Conservation (phyloP, 2,329 filamentous ascomycete species). For the Paraphoma chrysanthemicola region DNA sequence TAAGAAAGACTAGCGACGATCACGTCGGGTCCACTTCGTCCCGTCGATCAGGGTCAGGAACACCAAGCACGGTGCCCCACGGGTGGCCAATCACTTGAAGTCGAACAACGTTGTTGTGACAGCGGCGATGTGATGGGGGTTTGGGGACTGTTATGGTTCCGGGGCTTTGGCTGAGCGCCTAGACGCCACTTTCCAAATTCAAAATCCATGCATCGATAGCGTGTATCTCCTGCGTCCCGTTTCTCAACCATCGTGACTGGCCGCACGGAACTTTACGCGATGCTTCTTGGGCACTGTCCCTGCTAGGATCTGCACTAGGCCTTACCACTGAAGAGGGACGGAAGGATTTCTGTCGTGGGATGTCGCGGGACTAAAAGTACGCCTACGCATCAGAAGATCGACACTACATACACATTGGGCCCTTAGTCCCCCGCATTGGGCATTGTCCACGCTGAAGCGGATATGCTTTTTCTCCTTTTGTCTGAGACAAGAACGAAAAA, state of each 20-base stretch:
- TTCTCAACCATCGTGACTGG: not conserved
- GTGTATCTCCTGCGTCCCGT: not conserved
- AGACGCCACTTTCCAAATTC: not conserved
- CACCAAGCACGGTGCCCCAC: not conserved
- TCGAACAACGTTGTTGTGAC: not conserved
- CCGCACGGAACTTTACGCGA: not conserved
- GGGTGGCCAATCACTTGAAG: constrained; percentile 1
- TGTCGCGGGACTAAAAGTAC: not conserved
- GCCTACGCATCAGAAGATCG: not conserved
- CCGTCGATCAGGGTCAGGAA: constrained; percentile 20
- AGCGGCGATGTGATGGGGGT: not conserved
- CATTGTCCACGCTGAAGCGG: not conserved
- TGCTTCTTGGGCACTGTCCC: not conserved
- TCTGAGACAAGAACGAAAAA: constrained; percentile 8
- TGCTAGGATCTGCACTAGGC: constrained; percentile 5
- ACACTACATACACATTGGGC: not conserved
- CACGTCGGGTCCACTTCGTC: constrained; percentile 14
- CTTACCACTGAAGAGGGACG: constrained; percentile 6
- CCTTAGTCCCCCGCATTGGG: not conserved
- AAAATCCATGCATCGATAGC: constrained; percentile 1
- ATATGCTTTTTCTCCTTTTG: constrained; percentile 4
- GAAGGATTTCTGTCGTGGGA: not conserved
- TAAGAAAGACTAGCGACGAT: not conserved
- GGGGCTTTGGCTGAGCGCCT: not conserved
- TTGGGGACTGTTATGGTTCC: not conserved